Evolutionary conservation across 164 flowering plant genomes (phyloP), one percentile per base, ranked within the genome.

Genomic region (Sedum album): DNA sequence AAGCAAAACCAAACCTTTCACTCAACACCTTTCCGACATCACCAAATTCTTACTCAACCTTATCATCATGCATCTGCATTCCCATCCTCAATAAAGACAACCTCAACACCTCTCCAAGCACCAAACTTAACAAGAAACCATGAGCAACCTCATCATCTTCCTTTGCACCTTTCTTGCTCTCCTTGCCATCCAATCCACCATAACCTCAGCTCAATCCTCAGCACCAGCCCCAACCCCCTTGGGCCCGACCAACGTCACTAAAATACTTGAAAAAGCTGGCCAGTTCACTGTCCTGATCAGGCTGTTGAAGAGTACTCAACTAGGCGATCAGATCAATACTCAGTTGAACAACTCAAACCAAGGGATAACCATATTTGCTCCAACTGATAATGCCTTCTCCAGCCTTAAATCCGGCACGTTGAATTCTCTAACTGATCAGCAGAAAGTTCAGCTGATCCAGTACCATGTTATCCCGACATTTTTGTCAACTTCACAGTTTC

Each of bases 301-400:
- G 61, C 79, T 84, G 17, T 31, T 82, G 36, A 69, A 72, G 26
- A 68, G 63, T 66, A 85, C 88, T 31, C 77, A 75, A 46, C 73
- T 72, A 11, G 81, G 66, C 0, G 82, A 79, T 68, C 95, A 83
- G 66, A 81, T 93, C 73, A 71, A 77, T 72, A 73, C 74, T 15
- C 90, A 89, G 69, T 88, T 93, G 73, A 88, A 84, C 82, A 82
- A 81, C 71, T 76, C 94, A 49, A 82, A 82, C 77, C 78, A 80
- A 13, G 94, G 94, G 4, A 9, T 92, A 0, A 89, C 96, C 66
- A 4, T 92, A 0, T 83, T 92, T 33, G 96, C 93, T 0, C 98
- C 98, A 0, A 75, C 90, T 0, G 93, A 93, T 42, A 76, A 71
- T 39, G 91, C 94, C 49, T 93, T 93, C 71, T 71, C 89, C 18